Conservation (phyloP, 192 early-diverging fungal genomes). For the Haplosporangium gracile region DNA sequence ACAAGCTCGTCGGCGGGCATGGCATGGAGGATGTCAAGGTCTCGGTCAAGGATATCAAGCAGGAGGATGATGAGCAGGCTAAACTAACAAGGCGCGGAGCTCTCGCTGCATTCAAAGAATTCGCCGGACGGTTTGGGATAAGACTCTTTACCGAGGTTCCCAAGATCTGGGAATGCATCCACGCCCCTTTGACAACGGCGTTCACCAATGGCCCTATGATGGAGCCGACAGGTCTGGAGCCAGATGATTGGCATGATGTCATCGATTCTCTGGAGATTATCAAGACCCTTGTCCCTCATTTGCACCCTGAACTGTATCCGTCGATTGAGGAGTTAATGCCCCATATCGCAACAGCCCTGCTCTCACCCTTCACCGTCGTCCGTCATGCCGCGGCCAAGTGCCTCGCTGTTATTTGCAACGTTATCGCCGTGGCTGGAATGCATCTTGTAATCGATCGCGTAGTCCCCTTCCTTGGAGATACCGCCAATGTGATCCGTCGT, state of each 20-base stretch:
- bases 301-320: conserved; percentile 62
- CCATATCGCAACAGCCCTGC: conserved; percentile 73
- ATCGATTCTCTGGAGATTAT: conserved; percentile 85
- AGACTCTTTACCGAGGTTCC: conserved; percentile 78
- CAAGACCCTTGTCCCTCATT: conserved; percentile 70
- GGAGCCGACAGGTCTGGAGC: conserved; percentile 45
- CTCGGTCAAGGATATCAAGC: conserved; percentile 36
- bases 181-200: conserved; percentile 58
- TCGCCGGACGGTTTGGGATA: conserved; percentile 76
- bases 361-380: conserved; percentile 78
- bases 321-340: conserved; percentile 72
- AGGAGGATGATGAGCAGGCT: conserved; percentile 65
- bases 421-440: conserved; percentile 81
- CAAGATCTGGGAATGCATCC: conserved; percentile 76
- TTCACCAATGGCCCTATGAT: conserved; percentile 46
- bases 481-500: conserved; percentile 72
- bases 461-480: conserved; percentile 84
- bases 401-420: conserved; percentile 78
- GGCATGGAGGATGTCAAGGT: conserved; percentile 57
- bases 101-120: conserved; percentile 67
- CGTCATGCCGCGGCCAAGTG: conserved; percentile 84
- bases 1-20: conserved; percentile 31
- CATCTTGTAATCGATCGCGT: conserved; percentile 81
- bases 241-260: conserved; percentile 70
- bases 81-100: conserved; percentile 78